Evolutionary conservation across 2,329 filamentous ascomycete species (phyloP).

Genomic region (Sporothrix dimorphospora): DNA sequence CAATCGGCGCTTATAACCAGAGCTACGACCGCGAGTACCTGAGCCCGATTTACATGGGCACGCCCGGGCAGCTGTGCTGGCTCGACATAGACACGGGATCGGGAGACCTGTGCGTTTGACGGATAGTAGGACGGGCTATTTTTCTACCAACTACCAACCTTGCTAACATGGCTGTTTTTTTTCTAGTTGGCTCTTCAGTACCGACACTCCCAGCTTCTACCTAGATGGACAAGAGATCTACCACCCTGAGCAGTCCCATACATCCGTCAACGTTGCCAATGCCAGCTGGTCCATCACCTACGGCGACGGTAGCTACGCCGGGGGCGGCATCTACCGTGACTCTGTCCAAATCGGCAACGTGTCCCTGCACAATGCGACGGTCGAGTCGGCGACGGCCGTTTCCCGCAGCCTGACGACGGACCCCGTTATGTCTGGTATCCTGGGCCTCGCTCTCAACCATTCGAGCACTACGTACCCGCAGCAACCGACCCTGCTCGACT

Average conservation of each 20-base stretch:
- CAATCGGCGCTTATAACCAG: constrained; percentile 40
- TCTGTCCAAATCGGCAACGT: constrained; percentile 52
- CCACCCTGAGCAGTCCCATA: constrained; percentile 50
- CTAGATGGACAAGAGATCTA: constrained; percentile 53
- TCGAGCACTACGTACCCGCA: constrained; percentile 49
- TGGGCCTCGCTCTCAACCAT: constrained; percentile 55
- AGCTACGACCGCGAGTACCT: constrained; percentile 60
- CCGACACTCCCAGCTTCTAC: constrained; percentile 50
- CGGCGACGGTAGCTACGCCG: constrained; percentile 51
- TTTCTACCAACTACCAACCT: constrained; percentile 25
- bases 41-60: constrained; percentile 65
- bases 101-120: constrained; percentile 62
- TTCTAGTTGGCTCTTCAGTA: constrained; percentile 57
- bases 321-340: constrained; percentile 56
- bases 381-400: constrained; percentile 53
- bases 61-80: constrained; percentile 57
- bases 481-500: constrained; percentile 51
- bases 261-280: constrained; percentile 47
- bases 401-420: constrained; percentile 48
- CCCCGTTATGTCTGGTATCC: constrained; percentile 52
- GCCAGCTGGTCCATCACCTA: constrained; percentile 54
- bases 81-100: constrained; percentile 73
- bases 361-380: constrained; percentile 48
- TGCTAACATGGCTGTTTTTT: background rate
- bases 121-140: background rate